Evolutionary conservation across 2,329 filamentous ascomycete species (phyloP).

Genomic region (Trichoderma semiorbis): DNA sequence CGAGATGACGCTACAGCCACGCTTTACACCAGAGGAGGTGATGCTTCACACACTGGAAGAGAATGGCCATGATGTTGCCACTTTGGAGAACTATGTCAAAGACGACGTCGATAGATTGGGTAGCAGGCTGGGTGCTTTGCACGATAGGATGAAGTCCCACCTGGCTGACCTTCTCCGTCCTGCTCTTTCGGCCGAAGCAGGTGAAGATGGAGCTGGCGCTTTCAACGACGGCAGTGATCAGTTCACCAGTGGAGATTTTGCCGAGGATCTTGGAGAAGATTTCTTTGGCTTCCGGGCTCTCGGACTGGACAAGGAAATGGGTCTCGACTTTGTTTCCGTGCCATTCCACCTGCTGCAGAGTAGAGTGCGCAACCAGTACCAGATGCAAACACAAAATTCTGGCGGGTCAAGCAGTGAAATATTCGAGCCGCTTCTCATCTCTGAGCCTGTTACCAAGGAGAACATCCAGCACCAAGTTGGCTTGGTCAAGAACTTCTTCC

Average conservation of each 20-base stretch:
- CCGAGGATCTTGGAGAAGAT: conserved; percentile 95
- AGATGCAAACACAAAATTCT: conserved; percentile 67
- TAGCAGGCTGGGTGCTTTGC: conserved; percentile 74
- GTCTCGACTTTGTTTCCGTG: conserved; percentile 81
- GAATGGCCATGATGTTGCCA: conserved; percentile 77
- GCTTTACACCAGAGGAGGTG: conserved; percentile 80
- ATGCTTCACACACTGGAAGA: conserved; percentile 82
- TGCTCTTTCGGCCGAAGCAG: conserved; percentile 70
- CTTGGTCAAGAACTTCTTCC: conserved; percentile 86
- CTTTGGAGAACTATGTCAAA: conserved; percentile 80
- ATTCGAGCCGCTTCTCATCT: conserved; percentile 64
- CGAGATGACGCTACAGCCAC: conserved; percentile 48
- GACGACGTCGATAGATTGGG: conserved; percentile 89
- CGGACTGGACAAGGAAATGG: conserved; percentile 87
- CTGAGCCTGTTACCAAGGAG: conserved; percentile 75
- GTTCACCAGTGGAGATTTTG: conserved; percentile 94
- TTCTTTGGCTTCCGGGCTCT: conserved; percentile 98
- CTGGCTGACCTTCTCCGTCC: conserved; percentile 90
- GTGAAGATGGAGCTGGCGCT: conserved; percentile 78
- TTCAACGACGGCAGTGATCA: conserved; percentile 98
- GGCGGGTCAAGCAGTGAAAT: conserved; percentile 57
- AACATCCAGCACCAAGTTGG: conserved; percentile 78
- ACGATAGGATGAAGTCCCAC: conserved; percentile 92
- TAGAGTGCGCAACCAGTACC: conserved; percentile 79
- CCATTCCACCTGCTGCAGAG: conserved; percentile 92